Percentiles rank a stretch among this genome's conserved stretches.
Conservation (phyloP, 768 basidiomycete genomes). For the Auriscalpium microsporum region DNA sequence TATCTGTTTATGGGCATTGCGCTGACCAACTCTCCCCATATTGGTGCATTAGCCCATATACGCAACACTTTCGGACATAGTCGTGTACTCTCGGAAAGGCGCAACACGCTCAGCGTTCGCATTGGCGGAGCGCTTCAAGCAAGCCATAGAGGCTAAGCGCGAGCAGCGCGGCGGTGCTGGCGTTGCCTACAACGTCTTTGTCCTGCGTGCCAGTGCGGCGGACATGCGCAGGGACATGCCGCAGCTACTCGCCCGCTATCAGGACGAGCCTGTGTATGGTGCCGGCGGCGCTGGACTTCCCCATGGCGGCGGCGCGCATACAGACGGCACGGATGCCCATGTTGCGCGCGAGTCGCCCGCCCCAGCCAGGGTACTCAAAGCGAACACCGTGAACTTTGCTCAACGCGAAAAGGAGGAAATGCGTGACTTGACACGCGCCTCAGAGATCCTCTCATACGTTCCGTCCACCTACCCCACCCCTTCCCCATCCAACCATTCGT, state of each 20-base stretch:
- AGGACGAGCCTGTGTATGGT: constrained; percentile 22
- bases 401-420: constrained; percentile 85
- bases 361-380: constrained; percentile 11
- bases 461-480: constrained; percentile 5
- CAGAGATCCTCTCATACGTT: constrained; percentile 57
- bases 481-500: background rate
- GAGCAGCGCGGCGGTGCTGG: constrained; percentile 23
- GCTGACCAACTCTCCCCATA: background rate
- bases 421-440: constrained; percentile 76
- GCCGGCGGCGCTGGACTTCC: background rate
- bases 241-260: constrained; percentile 46
- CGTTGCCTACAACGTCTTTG: constrained; percentile 64
- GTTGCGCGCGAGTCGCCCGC: constrained; percentile 13
- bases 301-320: constrained; percentile 17
- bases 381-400: constrained; percentile 73
- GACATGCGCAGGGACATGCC: constrained; percentile 37
- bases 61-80: constrained; percentile 81
- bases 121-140: constrained; percentile 57
- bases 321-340: constrained; percentile 26
- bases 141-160: constrained; percentile 52
- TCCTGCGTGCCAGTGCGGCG: constrained; percentile 51
- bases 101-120: constrained; percentile 41
- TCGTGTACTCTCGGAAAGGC: constrained; percentile 76
- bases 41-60: constrained; percentile 56
- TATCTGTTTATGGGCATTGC: background rate